Evolutionary conservation across 2,329 filamentous ascomycete genomes (phyloP), one percentile per base, ranked within the genome.

Genomic region (Sporothrix dimorphospora): DNA sequence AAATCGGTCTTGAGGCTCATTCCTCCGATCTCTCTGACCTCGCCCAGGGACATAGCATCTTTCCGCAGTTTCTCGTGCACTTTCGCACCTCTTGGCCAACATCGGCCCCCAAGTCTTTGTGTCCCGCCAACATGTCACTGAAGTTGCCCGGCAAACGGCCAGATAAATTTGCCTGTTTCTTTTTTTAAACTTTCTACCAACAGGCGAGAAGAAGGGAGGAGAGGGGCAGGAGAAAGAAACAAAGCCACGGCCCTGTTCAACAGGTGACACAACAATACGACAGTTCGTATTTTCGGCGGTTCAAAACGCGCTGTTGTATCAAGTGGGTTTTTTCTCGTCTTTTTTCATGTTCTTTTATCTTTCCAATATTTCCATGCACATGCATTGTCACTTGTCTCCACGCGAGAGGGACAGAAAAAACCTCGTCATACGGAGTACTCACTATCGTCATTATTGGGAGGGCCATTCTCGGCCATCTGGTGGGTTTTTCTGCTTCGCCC

Each of bases 341-440:
- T 42, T 14, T 42, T 63, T n/a, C n/a, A n/a, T n/a, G n/a, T n/a
- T n/a, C n/a, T n/a, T n/a, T n/a, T n/a, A n/a, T n/a, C n/a, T 21
- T 49, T 47, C 5, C 34, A 38, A 45, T 63, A 27, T 42, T 59
- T 9, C 24, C 16, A 59, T 59, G 55, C 30, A 38, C 30, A 57
- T 34, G 55, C 27, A 38, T 21, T 59, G 51, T 55, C 24, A 30
- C 51, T 55, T 38, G 55, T 59, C 55, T 59, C 55, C 55, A 38
- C 30, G 55, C 38, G 7, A 14, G 30, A 38, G 30, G 30, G 11
- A 14, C 30, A 34, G 9, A 21, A 38, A 59, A 38, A 59, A 19
- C 27, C 27, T 59, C 55, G 55, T 38, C 55, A 38, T n/a, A 59
- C 55, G 55, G 55, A 59, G n/a, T n/a, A 59, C 55, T 38, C 55